Conservation (phyloP, 495 filamentous ascomycete genomes). For the Xylaria bambusicola region DNA sequence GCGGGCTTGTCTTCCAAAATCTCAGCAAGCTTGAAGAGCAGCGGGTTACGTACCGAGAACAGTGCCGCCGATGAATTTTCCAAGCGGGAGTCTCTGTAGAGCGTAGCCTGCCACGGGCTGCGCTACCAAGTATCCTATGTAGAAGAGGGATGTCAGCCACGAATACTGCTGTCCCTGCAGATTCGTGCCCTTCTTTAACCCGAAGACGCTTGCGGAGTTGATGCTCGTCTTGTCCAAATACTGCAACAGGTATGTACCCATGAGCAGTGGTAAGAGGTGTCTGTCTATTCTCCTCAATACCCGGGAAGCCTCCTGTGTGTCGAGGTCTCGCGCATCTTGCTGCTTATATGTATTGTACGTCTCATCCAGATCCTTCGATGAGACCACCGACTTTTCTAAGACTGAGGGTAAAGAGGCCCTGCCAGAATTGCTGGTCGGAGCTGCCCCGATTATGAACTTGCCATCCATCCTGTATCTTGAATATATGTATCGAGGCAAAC, state of each 20-base stretch:
- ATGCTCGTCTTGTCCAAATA: conserved; percentile 64
- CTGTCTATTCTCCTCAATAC: conserved; percentile 59
- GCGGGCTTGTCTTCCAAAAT: too few species aligned
- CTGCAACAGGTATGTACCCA: conserved; percentile 57
- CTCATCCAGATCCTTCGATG: conserved; percentile 45
- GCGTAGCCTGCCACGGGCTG: conserved; percentile 55
- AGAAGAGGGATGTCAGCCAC: conserved; percentile 61
- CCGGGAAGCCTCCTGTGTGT: conserved; percentile 47
- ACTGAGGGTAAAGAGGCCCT: neutral
- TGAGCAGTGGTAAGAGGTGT: conserved; percentile 56
- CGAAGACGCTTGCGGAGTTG: conserved; percentile 63
- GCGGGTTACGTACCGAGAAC: conserved; percentile 28
- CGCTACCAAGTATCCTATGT: conserved; percentile 56
- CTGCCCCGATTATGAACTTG: too few species aligned
- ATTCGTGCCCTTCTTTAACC: conserved; percentile 53
- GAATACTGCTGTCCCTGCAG: conserved; percentile 59
- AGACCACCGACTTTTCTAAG: conserved; percentile 14
- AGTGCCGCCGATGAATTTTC: conserved; percentile 51
- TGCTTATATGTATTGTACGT: conserved; percentile 49
- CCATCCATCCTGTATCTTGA: too few species aligned
- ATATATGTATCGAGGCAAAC: too few species aligned
- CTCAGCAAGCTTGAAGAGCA: neutral
- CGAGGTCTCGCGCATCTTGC: conserved; percentile 38
- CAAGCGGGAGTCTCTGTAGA: conserved; percentile 55
- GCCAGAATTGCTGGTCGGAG: too few species aligned